These are phyloP conservation scores for Quercus alba DNA, from an alignment of 306 rosid genomes.

Conservation along the genomic window DNA sequence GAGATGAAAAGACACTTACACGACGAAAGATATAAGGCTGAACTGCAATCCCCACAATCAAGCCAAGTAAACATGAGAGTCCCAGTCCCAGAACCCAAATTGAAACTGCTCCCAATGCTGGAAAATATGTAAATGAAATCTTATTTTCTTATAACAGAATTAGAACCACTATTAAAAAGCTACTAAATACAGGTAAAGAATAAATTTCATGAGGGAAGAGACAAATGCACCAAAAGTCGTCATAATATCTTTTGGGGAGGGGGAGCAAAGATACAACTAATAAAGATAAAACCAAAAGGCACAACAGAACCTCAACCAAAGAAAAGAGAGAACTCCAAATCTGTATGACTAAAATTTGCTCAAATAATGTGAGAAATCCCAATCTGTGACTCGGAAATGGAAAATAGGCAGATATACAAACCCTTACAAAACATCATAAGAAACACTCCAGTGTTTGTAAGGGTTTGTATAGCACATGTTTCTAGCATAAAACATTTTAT, in stretches of 20 bases:
- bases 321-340: too few relatives aligned
- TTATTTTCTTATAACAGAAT: slow-evolving; percentile 10
- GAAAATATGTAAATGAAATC: not conserved
- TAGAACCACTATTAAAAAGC: not conserved
- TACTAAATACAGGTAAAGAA: not conserved
- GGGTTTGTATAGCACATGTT: too few relatives aligned
- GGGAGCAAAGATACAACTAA: not conserved
- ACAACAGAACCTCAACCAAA: not conserved
- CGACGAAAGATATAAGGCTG: slow-evolving; percentile 40
- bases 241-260: too few relatives aligned
- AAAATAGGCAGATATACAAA: not conserved
- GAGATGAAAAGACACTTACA: slow-evolving; percentile 39
- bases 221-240: not conserved
- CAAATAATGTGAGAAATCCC: not conserved
- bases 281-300: not conserved
- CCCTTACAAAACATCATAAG: not conserved
- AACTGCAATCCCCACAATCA: slow-evolving; percentile 32
- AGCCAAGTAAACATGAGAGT: slow-evolving; percentile 42
- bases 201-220: not conserved
- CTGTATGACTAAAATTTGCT: too few relatives aligned
- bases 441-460: not conserved
- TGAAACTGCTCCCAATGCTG: slow-evolving; percentile 44
- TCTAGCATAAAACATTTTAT: not conserved
- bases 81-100: slow-evolving; percentile 49
- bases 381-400: not conserved